phyloP scores from a whole-genome alignment of 2,329 filamentous ascomycete species.

The Cordyceps farinosa region DNA sequence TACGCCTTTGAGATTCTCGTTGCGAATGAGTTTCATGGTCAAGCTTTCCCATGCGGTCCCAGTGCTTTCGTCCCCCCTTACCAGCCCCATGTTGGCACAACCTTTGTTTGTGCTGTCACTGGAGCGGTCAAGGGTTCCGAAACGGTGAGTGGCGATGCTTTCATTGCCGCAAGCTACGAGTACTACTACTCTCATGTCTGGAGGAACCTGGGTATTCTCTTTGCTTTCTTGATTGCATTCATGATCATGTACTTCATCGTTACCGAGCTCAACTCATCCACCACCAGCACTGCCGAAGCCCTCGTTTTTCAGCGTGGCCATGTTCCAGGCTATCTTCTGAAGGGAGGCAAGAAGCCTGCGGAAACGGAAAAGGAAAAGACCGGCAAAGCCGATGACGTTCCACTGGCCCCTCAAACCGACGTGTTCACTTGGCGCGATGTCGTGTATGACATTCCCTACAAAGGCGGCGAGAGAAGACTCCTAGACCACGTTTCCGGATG shows the following conservation, averaged over 20 bases:
- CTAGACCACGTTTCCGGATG: constrained; percentile 79
- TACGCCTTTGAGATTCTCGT: constrained; percentile 72
- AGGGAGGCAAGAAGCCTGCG: constrained; percentile 27
- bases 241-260: constrained; percentile 60
- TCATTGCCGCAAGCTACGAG: constrained; percentile 51
- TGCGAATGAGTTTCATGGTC: constrained; percentile 67
- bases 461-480: constrained; percentile 65
- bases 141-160: constrained; percentile 59
- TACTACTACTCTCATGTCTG: constrained; percentile 59
- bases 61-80: constrained; percentile 47
- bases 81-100: constrained; percentile 36
- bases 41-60: constrained; percentile 52
- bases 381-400: constrained; percentile 19
- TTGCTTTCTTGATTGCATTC: constrained; percentile 63
- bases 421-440: constrained; percentile 80
- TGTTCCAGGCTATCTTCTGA: constrained; percentile 41
- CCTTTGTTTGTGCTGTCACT: constrained; percentile 51
- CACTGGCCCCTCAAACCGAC: constrained; percentile 40
- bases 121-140: constrained; percentile 52
- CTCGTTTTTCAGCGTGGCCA: constrained; percentile 62
- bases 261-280: constrained; percentile 62
- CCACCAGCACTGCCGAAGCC: constrained; percentile 61
- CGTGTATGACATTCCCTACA: constrained; percentile 69
- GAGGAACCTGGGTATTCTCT: constrained; percentile 67
- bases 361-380: constrained; percentile 30